A percentile compares a stretch with the other conserved stretches of the same genome.
These are phyloP conservation scores for Starmera caribaea DNA, from an alignment of 805 yeast species.

Conservation along the genomic window DNA sequence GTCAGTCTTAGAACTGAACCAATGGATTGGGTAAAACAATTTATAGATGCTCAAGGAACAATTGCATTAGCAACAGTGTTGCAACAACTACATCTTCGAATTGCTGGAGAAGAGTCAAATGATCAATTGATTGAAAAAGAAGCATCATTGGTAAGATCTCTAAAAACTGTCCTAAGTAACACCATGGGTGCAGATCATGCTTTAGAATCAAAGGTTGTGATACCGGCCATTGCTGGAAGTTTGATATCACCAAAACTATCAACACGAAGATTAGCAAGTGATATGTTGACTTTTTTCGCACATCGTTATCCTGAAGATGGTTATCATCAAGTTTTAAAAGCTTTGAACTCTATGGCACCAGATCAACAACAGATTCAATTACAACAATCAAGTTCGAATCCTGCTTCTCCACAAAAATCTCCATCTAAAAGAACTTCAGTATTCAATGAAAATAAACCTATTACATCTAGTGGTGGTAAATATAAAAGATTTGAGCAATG, in stretches of 20 bases:
- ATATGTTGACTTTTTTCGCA: constrained; percentile 51
- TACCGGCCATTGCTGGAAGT: constrained; percentile 61
- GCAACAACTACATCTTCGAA: constrained; percentile 33
- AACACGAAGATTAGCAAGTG: constrained; percentile 75
- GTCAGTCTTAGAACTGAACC: constrained; percentile 91
- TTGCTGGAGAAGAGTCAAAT: constrained; percentile 19
- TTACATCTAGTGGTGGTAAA: constrained; percentile 5
- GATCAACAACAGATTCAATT: constrained; percentile 20
- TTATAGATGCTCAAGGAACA: constrained; percentile 76
- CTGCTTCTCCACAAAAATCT: constrained; percentile 10
- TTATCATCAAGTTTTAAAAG: constrained; percentile 44
- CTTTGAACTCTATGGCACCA: constrained; percentile 18
- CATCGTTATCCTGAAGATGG: constrained; percentile 36
- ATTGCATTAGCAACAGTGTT: constrained; percentile 62
- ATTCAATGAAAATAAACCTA: constrained; percentile 6
- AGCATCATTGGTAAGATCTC: constrained; percentile 63
- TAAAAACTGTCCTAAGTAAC: constrained; percentile 63
- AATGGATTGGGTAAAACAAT: constrained; percentile 68
- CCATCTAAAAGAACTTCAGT: constrained; percentile 26
- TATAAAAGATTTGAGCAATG: constrained; percentile 58
- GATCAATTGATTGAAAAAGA: constrained; percentile 57
- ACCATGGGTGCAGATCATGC: constrained; percentile 53
- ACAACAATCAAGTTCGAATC: no score
- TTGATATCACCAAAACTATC: constrained; percentile 63
- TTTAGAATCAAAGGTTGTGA: constrained; percentile 31